phyloP scores from a whole-genome alignment of 805 yeast genomes.

The Lipomyces starkeyi region DNA sequence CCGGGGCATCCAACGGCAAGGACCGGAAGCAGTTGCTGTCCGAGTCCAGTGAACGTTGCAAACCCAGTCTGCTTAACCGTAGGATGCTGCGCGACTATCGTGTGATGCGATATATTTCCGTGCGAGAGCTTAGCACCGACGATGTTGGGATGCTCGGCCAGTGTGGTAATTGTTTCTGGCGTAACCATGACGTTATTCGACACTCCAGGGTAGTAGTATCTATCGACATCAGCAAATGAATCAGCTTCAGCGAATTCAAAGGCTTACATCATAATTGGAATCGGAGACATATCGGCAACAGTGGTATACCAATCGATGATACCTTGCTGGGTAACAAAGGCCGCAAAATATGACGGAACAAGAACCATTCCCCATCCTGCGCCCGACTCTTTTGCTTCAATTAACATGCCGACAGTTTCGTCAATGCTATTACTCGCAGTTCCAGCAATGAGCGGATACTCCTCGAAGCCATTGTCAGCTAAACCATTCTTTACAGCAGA shows the following conservation, averaged over 20 bases:
- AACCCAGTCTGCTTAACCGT: constrained; percentile 51
- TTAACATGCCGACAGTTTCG: constrained; percentile 50
- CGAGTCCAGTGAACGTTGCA: constrained; percentile 55
- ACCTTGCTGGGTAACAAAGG: constrained; percentile 53
- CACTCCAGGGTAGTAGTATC: constrained; percentile 54
- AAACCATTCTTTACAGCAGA: constrained; percentile 43
- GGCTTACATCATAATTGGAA: constrained; percentile 50
- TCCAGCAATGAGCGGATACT: constrained; percentile 55
- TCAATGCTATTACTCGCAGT: constrained; percentile 54
- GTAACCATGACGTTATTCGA: constrained; percentile 50
- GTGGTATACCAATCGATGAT: constrained; percentile 47
- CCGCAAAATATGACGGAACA: constrained; percentile 57
- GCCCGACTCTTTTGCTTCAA: constrained; percentile 41
- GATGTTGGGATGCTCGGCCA: constrained; percentile 53
- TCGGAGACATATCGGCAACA: constrained; percentile 51
- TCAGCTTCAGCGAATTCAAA: too few relatives aligned
- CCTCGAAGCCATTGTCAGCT: constrained; percentile 48
- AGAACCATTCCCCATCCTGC: constrained; percentile 46
- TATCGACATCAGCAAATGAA: too few relatives aligned
- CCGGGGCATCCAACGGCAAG: constrained; percentile 56
- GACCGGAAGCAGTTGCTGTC: constrained; percentile 57
- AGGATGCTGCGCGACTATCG: constrained; percentile 53
- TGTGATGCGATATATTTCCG: constrained; percentile 56
- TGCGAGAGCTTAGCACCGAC: constrained; percentile 59
- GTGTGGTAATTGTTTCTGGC: constrained; percentile 49